phyloP scores from a whole-genome alignment of 768 basidiomycete species.

The Leccinum obscurum region DNA sequence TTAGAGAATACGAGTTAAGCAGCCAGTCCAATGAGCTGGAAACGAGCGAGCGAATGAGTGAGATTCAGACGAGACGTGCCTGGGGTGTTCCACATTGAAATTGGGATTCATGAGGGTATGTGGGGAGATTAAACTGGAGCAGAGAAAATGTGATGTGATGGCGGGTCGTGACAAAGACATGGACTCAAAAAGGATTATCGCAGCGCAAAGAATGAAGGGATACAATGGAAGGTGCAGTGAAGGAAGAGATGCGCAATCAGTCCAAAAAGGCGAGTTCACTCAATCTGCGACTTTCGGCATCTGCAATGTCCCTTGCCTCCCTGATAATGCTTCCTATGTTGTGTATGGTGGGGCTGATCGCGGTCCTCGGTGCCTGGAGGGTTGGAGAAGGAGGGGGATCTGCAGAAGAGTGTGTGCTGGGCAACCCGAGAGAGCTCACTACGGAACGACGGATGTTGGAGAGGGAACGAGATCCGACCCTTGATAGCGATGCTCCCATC shows the following conservation, averaged over 20 bases:
- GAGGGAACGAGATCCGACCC: conserved; percentile 39
- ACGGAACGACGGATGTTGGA: conserved; percentile 48
- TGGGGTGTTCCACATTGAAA: conserved; percentile 5
- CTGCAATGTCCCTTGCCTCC: conserved; percentile 55
- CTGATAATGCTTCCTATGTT: conserved; percentile 54
- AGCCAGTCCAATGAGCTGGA: conserved; percentile 1
- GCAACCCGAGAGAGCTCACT: conserved; percentile 31
- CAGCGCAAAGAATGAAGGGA: neutral
- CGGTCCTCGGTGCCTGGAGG: conserved; percentile 34
- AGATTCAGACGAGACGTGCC: conserved; percentile 5
- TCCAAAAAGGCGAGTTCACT: conserved; percentile 70
- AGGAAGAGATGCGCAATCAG: conserved; percentile 20
- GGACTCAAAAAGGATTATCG: neutral
- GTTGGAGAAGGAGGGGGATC: conserved; percentile 43
- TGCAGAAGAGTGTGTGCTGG: conserved; percentile 24
- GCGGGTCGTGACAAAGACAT: neutral
- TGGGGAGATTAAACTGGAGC: neutral
- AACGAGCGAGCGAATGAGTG: conserved; percentile 15
- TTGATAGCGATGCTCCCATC: conserved; percentile 19
- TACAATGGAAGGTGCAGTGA: neutral
- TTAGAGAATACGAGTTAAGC: neutral
- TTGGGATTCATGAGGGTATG: conserved; percentile 11
- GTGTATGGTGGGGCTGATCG: conserved; percentile 61
- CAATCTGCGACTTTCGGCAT: conserved; percentile 68
- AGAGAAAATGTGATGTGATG: neutral